Conservation (phyloP, 169 alveolate species). For the Babesia bovis region DNA sequence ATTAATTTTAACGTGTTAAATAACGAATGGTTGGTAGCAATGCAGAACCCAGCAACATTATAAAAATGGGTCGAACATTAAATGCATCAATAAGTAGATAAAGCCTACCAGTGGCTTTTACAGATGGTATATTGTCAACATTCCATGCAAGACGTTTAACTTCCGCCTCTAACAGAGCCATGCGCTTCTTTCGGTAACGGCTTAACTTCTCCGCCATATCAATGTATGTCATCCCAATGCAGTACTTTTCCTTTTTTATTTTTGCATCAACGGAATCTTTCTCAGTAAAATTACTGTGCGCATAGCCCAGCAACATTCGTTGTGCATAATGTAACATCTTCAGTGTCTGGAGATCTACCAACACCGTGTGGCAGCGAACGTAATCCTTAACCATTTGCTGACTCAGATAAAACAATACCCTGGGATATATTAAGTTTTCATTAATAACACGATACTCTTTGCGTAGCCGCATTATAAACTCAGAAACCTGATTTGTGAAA, state of each 20-base stretch:
- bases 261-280: not conserved
- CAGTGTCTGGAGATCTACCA: slow-evolving; percentile 35
- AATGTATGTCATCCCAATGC: slow-evolving; percentile 36
- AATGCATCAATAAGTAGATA: slow-evolving; percentile 26
- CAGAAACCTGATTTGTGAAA: slow-evolving; percentile 18
- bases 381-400: slow-evolving; percentile 50
- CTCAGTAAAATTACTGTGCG: slow-evolving; percentile 27
- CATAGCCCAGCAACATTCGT: slow-evolving; percentile 40
- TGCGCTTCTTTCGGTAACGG: slow-evolving; percentile 27
- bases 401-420: slow-evolving; percentile 4
- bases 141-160: slow-evolving; percentile 39
- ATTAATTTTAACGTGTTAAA: no score
- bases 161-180: slow-evolving; percentile 19
- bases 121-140: slow-evolving; percentile 43
- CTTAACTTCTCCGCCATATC: slow-evolving; percentile 45
- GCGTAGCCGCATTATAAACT: slow-evolving; percentile 11
- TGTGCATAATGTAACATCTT: slow-evolving; percentile 30
- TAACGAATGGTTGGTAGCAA: no score
- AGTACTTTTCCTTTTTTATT: slow-evolving; percentile 28
- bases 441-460: slow-evolving; percentile 26
- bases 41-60: no score
- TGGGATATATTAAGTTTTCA: slow-evolving; percentile 44
- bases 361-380: slow-evolving; percentile 31
- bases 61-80: no score
- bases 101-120: slow-evolving; percentile 53